A percentile compares a stretch with the other conserved stretches of the same genome.
phyloP scores from a whole-genome alignment of 805 yeast species.

The Kregervanrija delftensis region DNA sequence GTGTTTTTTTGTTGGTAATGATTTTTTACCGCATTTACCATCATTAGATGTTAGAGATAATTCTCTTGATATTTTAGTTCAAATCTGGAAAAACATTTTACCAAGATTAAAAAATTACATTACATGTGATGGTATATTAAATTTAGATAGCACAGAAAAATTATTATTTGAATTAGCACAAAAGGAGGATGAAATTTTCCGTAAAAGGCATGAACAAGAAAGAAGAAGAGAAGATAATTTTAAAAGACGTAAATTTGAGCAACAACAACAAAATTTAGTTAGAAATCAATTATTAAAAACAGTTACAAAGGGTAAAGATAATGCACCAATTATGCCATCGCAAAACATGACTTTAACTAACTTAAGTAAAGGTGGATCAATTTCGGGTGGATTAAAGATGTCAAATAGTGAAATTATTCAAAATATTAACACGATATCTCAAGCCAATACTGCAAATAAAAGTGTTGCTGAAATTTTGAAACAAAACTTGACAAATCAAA shows the following conservation, averaged over 20 bases:
- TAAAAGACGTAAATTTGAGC: slow-evolving; percentile 47
- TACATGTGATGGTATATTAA: slow-evolving; percentile 83
- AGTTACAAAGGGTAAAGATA: slow-evolving; percentile 67
- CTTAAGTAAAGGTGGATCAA: slow-evolving; percentile 53
- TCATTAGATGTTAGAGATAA: slow-evolving; percentile 91
- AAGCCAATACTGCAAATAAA: slow-evolving; percentile 66
- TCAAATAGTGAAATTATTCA: slow-evolving; percentile 66
- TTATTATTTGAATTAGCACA: slow-evolving; percentile 57
- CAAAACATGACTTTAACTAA: slow-evolving; percentile 72
- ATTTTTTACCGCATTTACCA: slow-evolving; percentile 94
- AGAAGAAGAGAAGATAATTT: slow-evolving; percentile 57
- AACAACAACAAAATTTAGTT: slow-evolving; percentile 38
- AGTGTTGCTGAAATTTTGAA: slow-evolving; percentile 60
- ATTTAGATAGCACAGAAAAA: slow-evolving; percentile 68
- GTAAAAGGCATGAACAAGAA: slow-evolving; percentile 62
- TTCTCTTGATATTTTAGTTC: slow-evolving; percentile 75
- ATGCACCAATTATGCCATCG: slow-evolving; percentile 64
- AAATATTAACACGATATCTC: slow-evolving; percentile 51
- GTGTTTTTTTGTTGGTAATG: slow-evolving; percentile 98
- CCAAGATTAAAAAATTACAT: slow-evolving; percentile 67
- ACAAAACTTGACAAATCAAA: slow-evolving; percentile 25
- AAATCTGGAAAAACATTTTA: slow-evolving; percentile 73
- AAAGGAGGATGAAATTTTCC: slow-evolving; percentile 75
- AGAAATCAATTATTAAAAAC: slow-evolving; percentile 40
- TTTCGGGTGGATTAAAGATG: slow-evolving; percentile 54